Evolutionary conservation across 331 rosid species (phyloP), one percentile per base, ranked within the genome.

Genomic region (Quercus tomentella): DNA sequence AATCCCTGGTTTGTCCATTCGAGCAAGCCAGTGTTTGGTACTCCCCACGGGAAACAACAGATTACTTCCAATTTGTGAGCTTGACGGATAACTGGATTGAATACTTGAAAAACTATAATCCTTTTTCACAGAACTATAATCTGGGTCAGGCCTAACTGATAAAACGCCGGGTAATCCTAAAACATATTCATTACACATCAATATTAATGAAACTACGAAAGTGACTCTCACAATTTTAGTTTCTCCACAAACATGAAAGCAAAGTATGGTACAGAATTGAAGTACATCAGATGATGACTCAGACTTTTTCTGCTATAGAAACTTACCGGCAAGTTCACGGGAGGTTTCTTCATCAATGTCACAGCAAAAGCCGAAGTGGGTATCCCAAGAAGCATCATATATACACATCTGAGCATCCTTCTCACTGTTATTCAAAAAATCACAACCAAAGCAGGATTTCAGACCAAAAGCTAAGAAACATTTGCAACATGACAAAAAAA

Each of bases 321-420:
- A 62, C 87, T 80, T 86, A 91, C 98, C 15, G 22, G 91, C 87
- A 43, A 91, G 89, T 87, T 87, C 86, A 66, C 72, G 65, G 52
- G 98, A 80, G 75, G 86, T 76, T 74, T 85, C 86, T 76, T 90
- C 89, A 77, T 89, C 98, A 65, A 90, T 80, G 68, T 91, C 91
- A 76, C 95, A 93, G 78, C 97, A 93, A 85, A 93, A 91, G 43
- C 89, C 90, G 21, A 80, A 91, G 70, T 84, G 89, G 81, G 91
- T 72, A 55, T 80, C 83, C 87, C 87, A 88, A 16, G 93, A 89
- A 85, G 92, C 91, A 85, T 93, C 87, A 78, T 91, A 93, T 25
- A 93, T 82, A 81, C 92, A 84, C 92, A 87, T 88, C 79, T 93
- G 98, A 85, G 95, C 95, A 41, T 90, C 97, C 79, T 84, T 74